Percentiles rank a stretch among this genome's conserved stretches.
These are phyloP conservation scores for Tolypocladium amazonense DNA, from an alignment of 2,329 filamentous ascomycete species.

Conservation along the genomic window DNA sequence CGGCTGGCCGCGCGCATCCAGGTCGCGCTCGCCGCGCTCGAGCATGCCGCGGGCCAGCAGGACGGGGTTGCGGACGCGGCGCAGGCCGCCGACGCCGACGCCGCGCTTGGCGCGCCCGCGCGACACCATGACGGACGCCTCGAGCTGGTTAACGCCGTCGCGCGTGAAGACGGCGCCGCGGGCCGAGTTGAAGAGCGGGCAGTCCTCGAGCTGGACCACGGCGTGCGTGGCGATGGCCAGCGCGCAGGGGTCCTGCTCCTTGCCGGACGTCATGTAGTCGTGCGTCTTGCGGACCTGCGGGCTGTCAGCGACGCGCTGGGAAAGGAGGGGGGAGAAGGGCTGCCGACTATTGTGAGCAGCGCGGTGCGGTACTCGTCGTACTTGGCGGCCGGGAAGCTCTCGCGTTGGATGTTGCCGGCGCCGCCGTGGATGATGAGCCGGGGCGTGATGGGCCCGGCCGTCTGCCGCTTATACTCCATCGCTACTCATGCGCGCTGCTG, in stretches of 20 bases:
- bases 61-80: slow-evolving; percentile 70
- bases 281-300: slow-evolving; percentile 32
- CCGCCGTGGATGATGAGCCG: slow-evolving; percentile 63
- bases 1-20: slow-evolving; percentile 23
- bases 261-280: slow-evolving; percentile 31
- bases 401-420: slow-evolving; percentile 56
- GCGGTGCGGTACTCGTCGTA: slow-evolving; percentile 49
- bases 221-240: slow-evolving; percentile 67
- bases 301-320: not conserved
- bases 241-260: slow-evolving; percentile 40
- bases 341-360: too few species aligned
- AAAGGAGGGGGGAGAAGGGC: too few species aligned
- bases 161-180: slow-evolving; percentile 80
- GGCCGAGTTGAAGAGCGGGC: slow-evolving; percentile 74
- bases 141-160: slow-evolving; percentile 73
- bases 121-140: slow-evolving; percentile 80
- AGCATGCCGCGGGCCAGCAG: slow-evolving; percentile 62
- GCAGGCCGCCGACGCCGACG: slow-evolving; percentile 65
- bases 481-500: not conserved
- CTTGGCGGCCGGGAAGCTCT: slow-evolving; percentile 45
- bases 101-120: slow-evolving; percentile 62
- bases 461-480: slow-evolving; percentile 31
- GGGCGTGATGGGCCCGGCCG: slow-evolving; percentile 28
- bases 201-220: slow-evolving; percentile 65
- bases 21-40: slow-evolving; percentile 51